Evolutionary conservation across 1,284 basidiomycete genomes (phyloP).

Genomic region (Kwoniella shivajii): DNA sequence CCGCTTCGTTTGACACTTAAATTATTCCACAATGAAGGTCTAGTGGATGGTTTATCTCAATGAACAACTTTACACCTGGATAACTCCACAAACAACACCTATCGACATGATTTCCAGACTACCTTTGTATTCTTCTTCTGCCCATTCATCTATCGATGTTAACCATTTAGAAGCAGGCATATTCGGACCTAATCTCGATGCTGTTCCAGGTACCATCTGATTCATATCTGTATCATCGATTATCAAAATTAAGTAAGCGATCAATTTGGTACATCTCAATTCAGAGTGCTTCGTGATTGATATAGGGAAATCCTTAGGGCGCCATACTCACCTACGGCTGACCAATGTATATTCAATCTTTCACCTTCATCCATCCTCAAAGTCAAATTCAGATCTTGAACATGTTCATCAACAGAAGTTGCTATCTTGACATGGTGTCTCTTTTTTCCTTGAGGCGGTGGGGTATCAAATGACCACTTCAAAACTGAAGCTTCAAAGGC

Average conservation of each 20-base stretch:
- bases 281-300: background rate
- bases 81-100: constrained; percentile 46
- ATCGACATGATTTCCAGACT: constrained; percentile 46
- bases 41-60: too few relatives aligned
- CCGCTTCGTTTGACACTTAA: too few relatives aligned
- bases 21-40: too few relatives aligned
- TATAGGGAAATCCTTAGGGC: background rate
- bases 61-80: constrained; percentile 55
- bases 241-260: background rate
- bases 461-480: constrained; percentile 77
- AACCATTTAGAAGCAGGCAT: constrained; percentile 49
- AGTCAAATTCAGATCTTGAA: constrained; percentile 41
- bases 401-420: constrained; percentile 38
- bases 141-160: constrained; percentile 47
- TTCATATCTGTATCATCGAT: constrained; percentile 38
- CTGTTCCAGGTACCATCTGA: constrained; percentile 52
- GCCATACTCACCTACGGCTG: constrained; percentile 44
- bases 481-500: constrained; percentile 91
- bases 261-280: background rate
- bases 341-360: constrained; percentile 43
- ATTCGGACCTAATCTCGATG: constrained; percentile 36
- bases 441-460: constrained; percentile 70
- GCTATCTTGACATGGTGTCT: constrained; percentile 84
- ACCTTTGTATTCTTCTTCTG: constrained; percentile 37
- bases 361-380: constrained; percentile 29